These are phyloP conservation scores for Annona squamosa DNA, from an alignment of 164 flowering plant species.

Conservation along the genomic window DNA sequence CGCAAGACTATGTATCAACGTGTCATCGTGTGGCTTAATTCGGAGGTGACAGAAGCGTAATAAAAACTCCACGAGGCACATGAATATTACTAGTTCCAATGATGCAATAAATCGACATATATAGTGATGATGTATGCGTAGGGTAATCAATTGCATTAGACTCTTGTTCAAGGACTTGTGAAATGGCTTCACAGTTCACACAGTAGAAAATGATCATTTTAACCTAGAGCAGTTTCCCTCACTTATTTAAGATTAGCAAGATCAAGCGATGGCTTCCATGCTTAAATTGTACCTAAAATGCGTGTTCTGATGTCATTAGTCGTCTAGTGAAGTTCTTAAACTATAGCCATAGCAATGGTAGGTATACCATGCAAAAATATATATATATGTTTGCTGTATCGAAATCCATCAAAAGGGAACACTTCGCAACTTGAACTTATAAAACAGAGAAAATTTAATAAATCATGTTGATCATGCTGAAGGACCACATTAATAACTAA, in stretches of 20 bases:
- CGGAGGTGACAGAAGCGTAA: neutral
- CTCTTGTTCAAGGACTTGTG: neutral
- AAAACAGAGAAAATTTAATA: too few relatives aligned
- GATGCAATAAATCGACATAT: neutral
- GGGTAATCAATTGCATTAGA: neutral
- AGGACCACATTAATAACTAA: neutral
- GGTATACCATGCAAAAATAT: neutral
- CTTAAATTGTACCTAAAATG: neutral
- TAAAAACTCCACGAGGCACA: neutral
- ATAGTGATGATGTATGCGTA: neutral
- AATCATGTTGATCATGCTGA: neutral
- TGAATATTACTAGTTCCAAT: neutral
- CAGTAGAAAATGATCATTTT: neutral
- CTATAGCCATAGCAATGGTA: neutral
- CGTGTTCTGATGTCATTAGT: neutral
- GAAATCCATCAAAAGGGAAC: neutral
- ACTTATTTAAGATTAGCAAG: too few relatives aligned
- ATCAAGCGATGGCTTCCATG: neutral
- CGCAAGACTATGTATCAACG: neutral
- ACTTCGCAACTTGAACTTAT: neutral
- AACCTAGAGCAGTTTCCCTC: neutral
- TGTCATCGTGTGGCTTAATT: neutral
- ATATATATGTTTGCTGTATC: neutral
- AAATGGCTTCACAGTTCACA: neutral
- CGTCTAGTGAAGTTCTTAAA: neutral